These are phyloP conservation scores for Neoscytalidium dimidiatum DNA, from an alignment of 2,329 filamentous ascomycete species.

Conservation along the genomic window DNA sequence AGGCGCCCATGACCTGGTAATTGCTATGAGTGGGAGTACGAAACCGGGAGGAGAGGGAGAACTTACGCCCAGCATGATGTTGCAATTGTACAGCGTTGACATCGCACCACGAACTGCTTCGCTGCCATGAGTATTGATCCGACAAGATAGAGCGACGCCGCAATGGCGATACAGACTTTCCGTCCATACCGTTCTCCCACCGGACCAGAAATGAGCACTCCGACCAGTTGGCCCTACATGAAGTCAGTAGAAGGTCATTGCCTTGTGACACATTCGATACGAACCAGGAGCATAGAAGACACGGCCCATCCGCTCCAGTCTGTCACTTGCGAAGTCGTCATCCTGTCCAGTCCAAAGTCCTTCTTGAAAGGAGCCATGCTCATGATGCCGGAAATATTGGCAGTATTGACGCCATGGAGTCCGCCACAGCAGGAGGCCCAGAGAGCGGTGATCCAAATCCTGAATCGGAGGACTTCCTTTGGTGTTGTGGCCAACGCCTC, in stretches of 20 bases:
- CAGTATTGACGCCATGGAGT: conserved; percentile 1
- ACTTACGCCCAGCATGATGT: not conserved
- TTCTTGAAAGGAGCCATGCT: not conserved
- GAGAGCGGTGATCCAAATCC: not conserved
- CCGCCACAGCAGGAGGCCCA: not conserved
- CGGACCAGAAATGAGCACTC: conserved; percentile 1
- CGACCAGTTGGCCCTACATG: not conserved
- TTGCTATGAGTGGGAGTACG: no score
- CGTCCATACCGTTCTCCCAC: not conserved
- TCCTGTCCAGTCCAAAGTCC: not conserved
- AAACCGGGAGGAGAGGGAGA: no score
- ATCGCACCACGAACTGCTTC: not conserved
- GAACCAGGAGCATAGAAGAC: not conserved
- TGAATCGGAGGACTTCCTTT: not conserved
- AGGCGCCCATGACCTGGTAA: not conserved
- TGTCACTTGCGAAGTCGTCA: not conserved
- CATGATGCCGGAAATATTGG: conserved; percentile 5
- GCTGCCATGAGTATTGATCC: not conserved
- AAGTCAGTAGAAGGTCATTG: not conserved
- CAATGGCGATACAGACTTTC: not conserved
- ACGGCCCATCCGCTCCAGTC: not conserved
- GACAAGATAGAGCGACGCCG: not conserved
- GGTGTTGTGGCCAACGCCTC: not conserved
- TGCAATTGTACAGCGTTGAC: not conserved
- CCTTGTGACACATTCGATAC: not conserved